These are phyloP conservation scores for Diophrys appendiculata DNA, from an alignment of 73 alveolate species.

Conservation along the genomic window DNA sequence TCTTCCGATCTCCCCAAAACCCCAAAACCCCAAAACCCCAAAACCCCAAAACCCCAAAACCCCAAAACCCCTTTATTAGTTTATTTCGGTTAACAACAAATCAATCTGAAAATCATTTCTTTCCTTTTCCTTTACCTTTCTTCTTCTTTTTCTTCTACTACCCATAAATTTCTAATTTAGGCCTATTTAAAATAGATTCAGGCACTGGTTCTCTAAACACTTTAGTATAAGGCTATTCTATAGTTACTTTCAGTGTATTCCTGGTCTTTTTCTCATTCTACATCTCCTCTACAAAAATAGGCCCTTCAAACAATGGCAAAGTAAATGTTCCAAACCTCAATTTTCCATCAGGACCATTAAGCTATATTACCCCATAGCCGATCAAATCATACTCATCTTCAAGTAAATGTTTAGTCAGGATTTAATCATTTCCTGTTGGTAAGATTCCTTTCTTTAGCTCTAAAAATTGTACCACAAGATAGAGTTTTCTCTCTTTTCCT, in stretches of 20 bases:
- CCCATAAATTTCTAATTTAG: not conserved
- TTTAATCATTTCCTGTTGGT: constrained; percentile 18
- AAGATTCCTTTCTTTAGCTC: constrained; percentile 47
- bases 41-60: constrained; percentile 33
- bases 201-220: constrained; percentile 13
- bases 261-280: constrained; percentile 38
- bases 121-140: not conserved
- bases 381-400: constrained; percentile 44
- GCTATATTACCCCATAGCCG: constrained; percentile 38
- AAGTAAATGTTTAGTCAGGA: constrained; percentile 31
- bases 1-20: not conserved
- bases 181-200: not conserved
- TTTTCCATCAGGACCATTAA: constrained; percentile 29
- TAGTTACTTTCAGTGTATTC: not conserved
- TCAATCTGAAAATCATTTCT: not conserved
- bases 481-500: constrained; percentile 36
- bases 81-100: not conserved
- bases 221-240: constrained; percentile 2
- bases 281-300: constrained; percentile 39
- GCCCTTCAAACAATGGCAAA: constrained; percentile 31
- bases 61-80: constrained; percentile 8
- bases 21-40: not conserved
- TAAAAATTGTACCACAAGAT: constrained; percentile 29
- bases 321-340: constrained; percentile 41
- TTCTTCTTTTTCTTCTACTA: not conserved